Percentiles rank a stretch among this genome's conserved stretches.
phyloP scores from a whole-genome alignment of 2,329 filamentous ascomycete species.

The Penicillium nordicum region DNA sequence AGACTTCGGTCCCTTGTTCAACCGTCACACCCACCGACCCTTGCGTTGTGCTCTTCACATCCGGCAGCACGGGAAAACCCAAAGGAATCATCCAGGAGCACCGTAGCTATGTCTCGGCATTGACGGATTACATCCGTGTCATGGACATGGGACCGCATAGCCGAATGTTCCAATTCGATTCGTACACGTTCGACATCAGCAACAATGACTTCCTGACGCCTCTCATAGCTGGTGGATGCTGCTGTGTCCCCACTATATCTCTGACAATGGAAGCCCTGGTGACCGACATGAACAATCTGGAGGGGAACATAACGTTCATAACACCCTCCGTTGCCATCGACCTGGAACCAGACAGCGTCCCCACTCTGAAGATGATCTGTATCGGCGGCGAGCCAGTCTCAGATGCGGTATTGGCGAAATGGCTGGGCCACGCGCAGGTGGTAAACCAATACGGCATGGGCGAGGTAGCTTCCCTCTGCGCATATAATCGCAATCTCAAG shows the following conservation, averaged over 20 bases:
- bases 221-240: constrained; percentile 25
- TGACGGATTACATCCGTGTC: constrained; percentile 20
- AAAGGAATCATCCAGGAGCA: constrained; percentile 30
- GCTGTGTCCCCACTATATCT: constrained; percentile 23
- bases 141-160: constrained; percentile 16
- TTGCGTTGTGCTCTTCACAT: constrained; percentile 27
- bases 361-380: constrained; percentile 21
- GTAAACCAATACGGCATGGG: constrained; percentile 31
- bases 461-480: constrained; percentile 25
- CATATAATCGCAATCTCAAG: constrained; percentile 19
- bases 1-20: neutral
- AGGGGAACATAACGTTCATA: constrained; percentile 25
- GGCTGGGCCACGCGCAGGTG: constrained; percentile 13
- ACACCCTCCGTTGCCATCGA: constrained; percentile 27
- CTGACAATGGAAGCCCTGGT: constrained; percentile 15
- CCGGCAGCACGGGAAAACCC: constrained; percentile 26
- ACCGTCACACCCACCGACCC: constrained; percentile 16
- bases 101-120: constrained; percentile 20
- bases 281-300: constrained; percentile 14
- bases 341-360: constrained; percentile 19
- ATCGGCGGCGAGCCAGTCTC: constrained; percentile 28
- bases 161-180: constrained; percentile 28
- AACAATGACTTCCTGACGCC: constrained; percentile 25
- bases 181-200: constrained; percentile 30
- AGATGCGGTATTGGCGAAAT: constrained; percentile 20